These are phyloP conservation scores for Chiua virens DNA, from an alignment of 768 basidiomycete genomes.

Conservation along the genomic window DNA sequence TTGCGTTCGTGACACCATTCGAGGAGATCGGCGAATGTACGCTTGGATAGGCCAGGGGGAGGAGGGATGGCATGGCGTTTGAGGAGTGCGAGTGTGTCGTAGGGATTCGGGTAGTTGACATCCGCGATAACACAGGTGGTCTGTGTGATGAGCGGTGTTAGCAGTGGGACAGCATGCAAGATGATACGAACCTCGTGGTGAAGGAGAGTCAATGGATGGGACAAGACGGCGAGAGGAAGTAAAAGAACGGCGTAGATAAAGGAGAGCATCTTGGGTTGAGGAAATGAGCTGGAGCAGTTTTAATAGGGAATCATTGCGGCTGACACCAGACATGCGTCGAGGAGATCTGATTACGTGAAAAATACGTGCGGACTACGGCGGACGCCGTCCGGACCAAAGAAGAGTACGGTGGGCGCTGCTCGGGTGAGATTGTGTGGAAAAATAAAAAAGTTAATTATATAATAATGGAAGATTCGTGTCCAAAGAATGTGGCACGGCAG, in stretches of 20 bases:
- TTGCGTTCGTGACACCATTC: slow-evolving; percentile 26
- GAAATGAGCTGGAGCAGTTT: no score
- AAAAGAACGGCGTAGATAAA: slow-evolving; percentile 17
- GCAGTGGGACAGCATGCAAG: neutral
- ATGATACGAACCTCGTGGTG: slow-evolving; percentile 8
- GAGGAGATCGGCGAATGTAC: slow-evolving; percentile 26
- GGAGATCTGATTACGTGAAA: slow-evolving; percentile 24
- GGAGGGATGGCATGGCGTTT: slow-evolving; percentile 17
- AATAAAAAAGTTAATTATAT: neutral
- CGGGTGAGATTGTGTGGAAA: no score
- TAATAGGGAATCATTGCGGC: neutral
- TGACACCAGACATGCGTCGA: no score
- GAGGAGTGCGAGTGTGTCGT: slow-evolving; percentile 24
- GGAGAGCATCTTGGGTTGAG: no score
- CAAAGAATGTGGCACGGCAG: slow-evolving; percentile 33
- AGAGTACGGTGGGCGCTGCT: neutral
- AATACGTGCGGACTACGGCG: no score
- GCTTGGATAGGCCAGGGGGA: slow-evolving; percentile 23
- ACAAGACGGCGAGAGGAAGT: slow-evolving; percentile 14
- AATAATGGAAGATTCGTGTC: slow-evolving; percentile 25
- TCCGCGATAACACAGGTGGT: slow-evolving; percentile 29
- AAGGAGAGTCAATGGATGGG: slow-evolving; percentile 18
- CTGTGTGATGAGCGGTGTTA: slow-evolving; percentile 8
- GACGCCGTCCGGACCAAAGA: no score
- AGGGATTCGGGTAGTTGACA: slow-evolving; percentile 23